Conservation (phyloP, 2,329 filamentous ascomycete genomes). For the Paraphoma sp. region DNA sequence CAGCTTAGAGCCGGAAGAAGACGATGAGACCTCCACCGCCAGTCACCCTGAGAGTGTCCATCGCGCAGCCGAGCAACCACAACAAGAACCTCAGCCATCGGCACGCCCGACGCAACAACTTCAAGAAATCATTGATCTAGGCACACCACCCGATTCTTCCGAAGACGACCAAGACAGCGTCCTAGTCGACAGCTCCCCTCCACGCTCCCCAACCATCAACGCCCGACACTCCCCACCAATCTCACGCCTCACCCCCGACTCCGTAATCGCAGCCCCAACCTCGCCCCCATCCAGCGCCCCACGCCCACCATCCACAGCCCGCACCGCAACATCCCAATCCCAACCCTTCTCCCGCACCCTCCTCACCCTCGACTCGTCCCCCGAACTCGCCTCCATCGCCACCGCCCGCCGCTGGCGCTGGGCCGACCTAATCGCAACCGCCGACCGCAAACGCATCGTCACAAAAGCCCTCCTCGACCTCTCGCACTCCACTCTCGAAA, state of each 20-base stretch:
- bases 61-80: too few species aligned
- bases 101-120: background rate
- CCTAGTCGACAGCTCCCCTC: background rate
- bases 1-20: conserved; percentile 10
- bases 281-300: background rate
- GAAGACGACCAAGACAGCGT: conserved; percentile 1
- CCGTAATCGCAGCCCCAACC: background rate
- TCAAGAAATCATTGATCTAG: conserved; percentile 25
- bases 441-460: conserved; percentile 54
- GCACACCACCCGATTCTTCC: conserved; percentile 19
- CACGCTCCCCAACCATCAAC: too few species aligned
- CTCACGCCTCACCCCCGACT: conserved; percentile 1
- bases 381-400: conserved; percentile 34
- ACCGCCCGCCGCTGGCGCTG: conserved; percentile 43
- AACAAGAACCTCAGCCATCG: background rate
- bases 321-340: background rate
- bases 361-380: conserved; percentile 16
- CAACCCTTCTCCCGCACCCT: background rate
- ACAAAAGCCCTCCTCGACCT: conserved; percentile 49
- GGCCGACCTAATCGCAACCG: conserved; percentile 42
- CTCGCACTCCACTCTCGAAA: conserved; percentile 31
- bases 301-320: background rate
- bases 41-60: too few species aligned
- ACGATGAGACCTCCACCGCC: background rate
- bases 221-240: background rate